Percentiles rank a stretch among this genome's conserved stretches.
These are phyloP conservation scores for Asclepias syriaca DNA, from an alignment of 257 asterid genomes.

Conservation along the genomic window DNA sequence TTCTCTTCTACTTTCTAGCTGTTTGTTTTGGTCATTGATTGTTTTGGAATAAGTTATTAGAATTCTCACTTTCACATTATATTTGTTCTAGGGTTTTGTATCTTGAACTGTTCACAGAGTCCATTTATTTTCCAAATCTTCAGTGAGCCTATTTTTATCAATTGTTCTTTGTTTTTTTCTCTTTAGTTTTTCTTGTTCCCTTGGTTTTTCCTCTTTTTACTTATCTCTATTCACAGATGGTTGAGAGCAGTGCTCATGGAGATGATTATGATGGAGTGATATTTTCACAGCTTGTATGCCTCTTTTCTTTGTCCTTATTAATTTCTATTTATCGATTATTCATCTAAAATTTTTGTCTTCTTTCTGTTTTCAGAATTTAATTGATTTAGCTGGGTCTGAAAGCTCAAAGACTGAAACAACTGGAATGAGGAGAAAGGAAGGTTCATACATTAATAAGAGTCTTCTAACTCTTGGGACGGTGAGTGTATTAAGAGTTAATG, in stretches of 20 bases:
- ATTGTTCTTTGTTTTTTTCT: neutral
- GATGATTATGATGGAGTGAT: conserved; percentile 97
- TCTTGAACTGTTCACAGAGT: neutral
- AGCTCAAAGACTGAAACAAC: conserved; percentile 98
- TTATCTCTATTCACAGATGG: conserved; percentile 51
- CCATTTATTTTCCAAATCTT: neutral
- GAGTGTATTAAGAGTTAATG: conserved; percentile 24
- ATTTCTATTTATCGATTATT: conserved; percentile 1
- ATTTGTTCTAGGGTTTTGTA: neutral
- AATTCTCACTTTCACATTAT: neutral
- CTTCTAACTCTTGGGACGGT: conserved; percentile 98
- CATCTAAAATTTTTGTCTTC: conserved; percentile 11
- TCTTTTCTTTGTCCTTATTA: conserved; percentile 14
- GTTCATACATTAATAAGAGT: conserved; percentile 94
- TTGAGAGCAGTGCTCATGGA: conserved; percentile 93
- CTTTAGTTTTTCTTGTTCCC: neutral
- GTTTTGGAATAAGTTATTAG: neutral
- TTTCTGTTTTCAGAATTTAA: conserved; percentile 59
- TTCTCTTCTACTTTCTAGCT: neutral
- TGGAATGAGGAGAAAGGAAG: conserved; percentile 94
- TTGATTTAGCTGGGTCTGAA: conserved; percentile 97
- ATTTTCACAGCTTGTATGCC: conserved; percentile 88
- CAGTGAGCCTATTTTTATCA: neutral
- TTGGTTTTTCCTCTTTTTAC: neutral
- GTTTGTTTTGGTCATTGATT: neutral